phyloP scores from a whole-genome alignment of 345 rosid species.

The Gossypium arboreum region DNA sequence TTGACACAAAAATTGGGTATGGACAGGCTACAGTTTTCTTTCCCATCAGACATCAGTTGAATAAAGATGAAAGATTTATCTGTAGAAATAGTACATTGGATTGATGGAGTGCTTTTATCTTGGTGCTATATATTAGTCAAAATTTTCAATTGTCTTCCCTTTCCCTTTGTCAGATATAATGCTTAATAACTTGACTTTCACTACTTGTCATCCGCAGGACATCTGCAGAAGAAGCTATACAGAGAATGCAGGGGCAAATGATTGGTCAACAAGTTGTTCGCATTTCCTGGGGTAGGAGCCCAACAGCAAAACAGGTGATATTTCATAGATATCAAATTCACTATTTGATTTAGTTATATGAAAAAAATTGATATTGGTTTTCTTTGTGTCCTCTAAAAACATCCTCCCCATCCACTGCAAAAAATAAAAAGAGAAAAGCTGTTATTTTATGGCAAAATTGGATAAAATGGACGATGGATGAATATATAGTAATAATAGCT shows the following conservation, averaged over 20 bases:
- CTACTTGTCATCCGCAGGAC: conserved; percentile 32
- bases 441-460: background rate
- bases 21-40: background rate
- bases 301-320: conserved; percentile 61
- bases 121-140: background rate
- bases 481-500: background rate
- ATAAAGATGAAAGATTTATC: background rate
- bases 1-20: background rate
- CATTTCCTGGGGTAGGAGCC: conserved; percentile 58
- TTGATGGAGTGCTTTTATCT: background rate
- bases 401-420: background rate
- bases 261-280: conserved; percentile 66
- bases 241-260: conserved; percentile 87
- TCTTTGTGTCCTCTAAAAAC: background rate
- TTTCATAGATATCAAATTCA: background rate
- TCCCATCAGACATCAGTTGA: background rate
- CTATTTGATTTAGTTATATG: conserved; percentile 1
- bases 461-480: background rate
- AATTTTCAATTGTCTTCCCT: conserved; percentile 8
- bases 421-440: background rate
- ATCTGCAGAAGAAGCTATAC: conserved; percentile 90
- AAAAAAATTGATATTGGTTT: background rate
- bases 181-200: background rate
- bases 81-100: conserved; percentile 1
- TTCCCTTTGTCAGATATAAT: background rate